These are phyloP conservation scores for Phoma herbarum DNA, from an alignment of 2,329 filamentous ascomycete genomes.

Conservation along the genomic window DNA sequence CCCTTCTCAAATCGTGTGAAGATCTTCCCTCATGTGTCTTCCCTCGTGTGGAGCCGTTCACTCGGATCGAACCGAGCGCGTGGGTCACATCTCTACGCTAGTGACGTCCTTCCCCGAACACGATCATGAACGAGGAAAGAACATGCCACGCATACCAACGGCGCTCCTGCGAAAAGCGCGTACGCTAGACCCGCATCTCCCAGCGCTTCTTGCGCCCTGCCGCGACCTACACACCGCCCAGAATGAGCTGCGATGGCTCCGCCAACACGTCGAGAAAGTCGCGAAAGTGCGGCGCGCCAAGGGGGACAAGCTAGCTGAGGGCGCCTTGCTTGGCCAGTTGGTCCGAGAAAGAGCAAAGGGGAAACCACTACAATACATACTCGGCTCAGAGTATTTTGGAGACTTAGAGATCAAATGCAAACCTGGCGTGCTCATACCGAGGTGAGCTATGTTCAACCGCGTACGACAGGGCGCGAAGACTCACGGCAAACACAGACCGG, in stretches of 20 bases:
- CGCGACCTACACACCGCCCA: slow-evolving; percentile 69
- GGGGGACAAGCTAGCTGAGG: slow-evolving; percentile 30
- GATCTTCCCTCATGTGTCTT: background rate
- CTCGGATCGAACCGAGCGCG: background rate
- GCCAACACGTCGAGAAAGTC: slow-evolving; percentile 60
- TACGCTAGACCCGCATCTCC: slow-evolving; percentile 64
- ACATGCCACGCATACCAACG: slow-evolving; percentile 68
- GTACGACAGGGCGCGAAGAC: slow-evolving; percentile 29
- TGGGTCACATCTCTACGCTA: slow-evolving; percentile 11
- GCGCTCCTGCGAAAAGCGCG: slow-evolving; percentile 65
- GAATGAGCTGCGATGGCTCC: slow-evolving; percentile 78
- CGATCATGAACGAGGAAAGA: slow-evolving; percentile 17
- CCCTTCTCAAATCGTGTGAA: background rate
- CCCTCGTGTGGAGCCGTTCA: background rate
- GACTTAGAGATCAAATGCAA: slow-evolving; percentile 78
- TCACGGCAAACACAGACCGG: slow-evolving; percentile 50
- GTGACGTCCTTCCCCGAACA: slow-evolving; percentile 11
- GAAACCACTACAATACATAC: slow-evolving; percentile 85
- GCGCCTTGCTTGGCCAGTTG: slow-evolving; percentile 36
- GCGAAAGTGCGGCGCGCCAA: slow-evolving; percentile 32
- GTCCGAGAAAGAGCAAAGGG: slow-evolving; percentile 61
- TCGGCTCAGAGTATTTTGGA: slow-evolving; percentile 90
- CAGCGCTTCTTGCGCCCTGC: slow-evolving; percentile 70
- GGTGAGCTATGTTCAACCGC: slow-evolving; percentile 54
- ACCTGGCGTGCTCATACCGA: slow-evolving; percentile 84